Base-by-base conservation (phyloP, 768 basidiomycete species). In the Auricularia cornea region DNA sequence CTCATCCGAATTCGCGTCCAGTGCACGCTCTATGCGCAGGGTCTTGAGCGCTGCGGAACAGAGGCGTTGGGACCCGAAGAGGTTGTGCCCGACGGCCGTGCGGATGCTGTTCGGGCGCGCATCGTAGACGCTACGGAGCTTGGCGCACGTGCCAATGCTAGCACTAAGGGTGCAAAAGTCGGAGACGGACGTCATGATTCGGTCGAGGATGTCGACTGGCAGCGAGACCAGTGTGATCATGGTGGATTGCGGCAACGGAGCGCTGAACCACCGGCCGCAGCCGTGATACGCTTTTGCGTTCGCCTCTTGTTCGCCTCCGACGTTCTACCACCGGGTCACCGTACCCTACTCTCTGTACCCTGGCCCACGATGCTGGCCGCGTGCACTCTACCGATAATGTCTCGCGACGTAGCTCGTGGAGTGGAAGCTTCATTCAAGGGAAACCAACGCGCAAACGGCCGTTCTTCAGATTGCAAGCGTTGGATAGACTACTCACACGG, bases 1-100 rank as follows among this genome's bases (percentile, higher is more conserved):
- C 40, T 59, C 29, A 18, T 18, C 32, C 57, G 35, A 62, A 48
- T 51, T 59, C 23, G 65, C 35, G 16, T 65, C 63, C 16, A 62
- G 62, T 2, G 61, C 26, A 18, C 56, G 20, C 3, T 67, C 32
- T 65, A 66, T 69, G 20, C 69, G 68, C 63, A 72, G 59, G 12
- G 73, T 59, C 40, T 65, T 66, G n/a, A 76, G 51, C 11, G 75
- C 74, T 10, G 35, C 35, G 35, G 8, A 10, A 14, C 62, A 71
- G 70, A 41, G 73, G 73, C 3, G 76, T 64, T 20, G 72, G 71
- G 70, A 66, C 6, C 76, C 77, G 51, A 69, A 60, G 10, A 74
- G 64, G 56, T 69, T 72, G 33, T 66, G 68, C 3, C 73, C 72
- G 3, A 76, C 70, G 29, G 72, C 68, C 2, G 72, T 66, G 44